Evolutionary conservation across 805 yeast species (phyloP).

Genomic region (Spathaspora passalidarum): DNA sequence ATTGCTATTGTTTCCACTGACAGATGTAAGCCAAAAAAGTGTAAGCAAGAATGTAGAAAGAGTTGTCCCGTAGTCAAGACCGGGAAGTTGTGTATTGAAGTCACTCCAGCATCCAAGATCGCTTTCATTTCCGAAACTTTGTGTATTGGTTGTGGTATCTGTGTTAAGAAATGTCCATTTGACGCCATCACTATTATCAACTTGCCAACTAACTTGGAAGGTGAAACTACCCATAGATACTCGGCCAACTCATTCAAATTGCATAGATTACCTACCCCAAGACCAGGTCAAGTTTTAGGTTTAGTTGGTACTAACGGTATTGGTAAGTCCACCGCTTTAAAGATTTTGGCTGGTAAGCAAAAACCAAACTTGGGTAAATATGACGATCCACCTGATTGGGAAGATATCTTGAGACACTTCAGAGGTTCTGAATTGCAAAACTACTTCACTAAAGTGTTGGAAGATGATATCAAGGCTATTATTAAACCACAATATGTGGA

Average conservation of each 20-base stretch:
- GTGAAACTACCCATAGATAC: constrained; percentile 93
- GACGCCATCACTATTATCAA: constrained; percentile 96
- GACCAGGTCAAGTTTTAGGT: constrained; percentile 98
- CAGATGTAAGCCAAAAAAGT: constrained; percentile 96
- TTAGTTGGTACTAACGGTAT: constrained; percentile 99
- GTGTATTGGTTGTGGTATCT: constrained; percentile 99
- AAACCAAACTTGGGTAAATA: constrained; percentile 93
- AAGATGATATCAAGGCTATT: constrained; percentile 92
- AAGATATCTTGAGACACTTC: constrained; percentile 83
- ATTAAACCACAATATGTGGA: constrained; percentile 99
- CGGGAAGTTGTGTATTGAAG: constrained; percentile 97
- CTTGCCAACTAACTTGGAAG: constrained; percentile 90
- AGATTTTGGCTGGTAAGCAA: constrained; percentile 95
- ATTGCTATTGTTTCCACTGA: constrained; percentile 94
- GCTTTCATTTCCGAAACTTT: constrained; percentile 91
- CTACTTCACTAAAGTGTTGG: constrained; percentile 89
- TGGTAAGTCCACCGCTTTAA: constrained; percentile 96
- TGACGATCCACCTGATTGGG: constrained; percentile 98
- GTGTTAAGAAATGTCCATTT: constrained; percentile 97
- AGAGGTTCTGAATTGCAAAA: constrained; percentile 98
- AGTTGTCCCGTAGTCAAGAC: constrained; percentile 98
- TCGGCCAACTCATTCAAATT: constrained; percentile 97
- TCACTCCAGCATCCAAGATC: constrained; percentile 82
- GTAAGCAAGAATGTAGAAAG: constrained; percentile 97
- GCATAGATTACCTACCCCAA: constrained; percentile 95